Conservation (phyloP, 495 filamentous ascomycete species). For the Cairneyella variabilis region DNA sequence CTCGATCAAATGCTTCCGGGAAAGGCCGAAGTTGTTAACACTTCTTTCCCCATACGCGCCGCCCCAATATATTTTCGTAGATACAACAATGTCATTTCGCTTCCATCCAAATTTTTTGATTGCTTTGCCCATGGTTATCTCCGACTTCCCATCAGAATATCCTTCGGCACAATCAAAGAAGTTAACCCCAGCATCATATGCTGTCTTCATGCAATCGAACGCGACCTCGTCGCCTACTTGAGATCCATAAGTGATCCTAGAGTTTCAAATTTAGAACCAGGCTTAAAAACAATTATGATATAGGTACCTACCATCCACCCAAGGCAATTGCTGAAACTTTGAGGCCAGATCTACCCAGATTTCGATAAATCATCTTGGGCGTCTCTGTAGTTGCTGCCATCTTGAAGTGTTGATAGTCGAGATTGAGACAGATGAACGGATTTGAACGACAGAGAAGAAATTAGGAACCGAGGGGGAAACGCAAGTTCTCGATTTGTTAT, state of each 20-base stretch:
- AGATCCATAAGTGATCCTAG: background rate
- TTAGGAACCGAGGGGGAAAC: too few relatives aligned
- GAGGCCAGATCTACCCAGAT: constrained; percentile 56
- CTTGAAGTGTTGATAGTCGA: too few relatives aligned
- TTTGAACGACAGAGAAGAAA: too few relatives aligned
- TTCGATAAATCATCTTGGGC: constrained; percentile 53
- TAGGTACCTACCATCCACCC: constrained; percentile 60
- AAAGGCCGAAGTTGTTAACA: constrained; percentile 53
- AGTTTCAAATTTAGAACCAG: constrained; percentile 19
- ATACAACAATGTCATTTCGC: constrained; percentile 66
- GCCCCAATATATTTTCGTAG: constrained; percentile 64
- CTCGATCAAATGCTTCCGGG: constrained; percentile 72
- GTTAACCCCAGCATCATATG: constrained; percentile 69
- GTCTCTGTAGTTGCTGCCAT: too few relatives aligned
- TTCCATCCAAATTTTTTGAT: constrained; percentile 59
- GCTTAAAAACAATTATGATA: constrained; percentile 45
- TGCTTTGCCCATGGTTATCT: constrained; percentile 45
- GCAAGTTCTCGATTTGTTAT: too few relatives aligned
- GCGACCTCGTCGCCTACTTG: constrained; percentile 37
- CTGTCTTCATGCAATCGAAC: constrained; percentile 61
- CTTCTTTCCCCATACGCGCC: constrained; percentile 51
- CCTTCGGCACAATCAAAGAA: constrained; percentile 44
- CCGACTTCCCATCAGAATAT: constrained; percentile 63
- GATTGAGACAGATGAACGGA: too few relatives aligned
- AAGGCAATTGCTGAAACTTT: constrained; percentile 60